phyloP scores from a whole-genome alignment of 345 rosid genomes.

The Arabidopsis arenosa region DNA sequence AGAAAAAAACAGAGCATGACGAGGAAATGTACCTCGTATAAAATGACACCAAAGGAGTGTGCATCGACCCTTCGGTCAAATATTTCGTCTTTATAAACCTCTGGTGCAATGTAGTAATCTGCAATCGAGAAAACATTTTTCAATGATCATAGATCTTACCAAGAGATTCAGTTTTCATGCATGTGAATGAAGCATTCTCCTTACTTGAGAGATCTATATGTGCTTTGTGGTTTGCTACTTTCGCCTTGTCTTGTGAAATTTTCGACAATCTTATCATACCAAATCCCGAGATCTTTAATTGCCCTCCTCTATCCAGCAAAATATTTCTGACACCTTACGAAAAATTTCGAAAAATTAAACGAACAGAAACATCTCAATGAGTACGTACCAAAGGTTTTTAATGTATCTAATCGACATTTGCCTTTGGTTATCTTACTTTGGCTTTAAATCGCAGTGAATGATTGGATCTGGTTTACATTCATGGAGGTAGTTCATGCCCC shows the following conservation, averaged over 20 bases:
- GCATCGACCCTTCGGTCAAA: slow-evolving; percentile 77
- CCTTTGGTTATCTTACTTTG: slow-evolving; percentile 78
- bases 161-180: background rate
- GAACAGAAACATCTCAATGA: slow-evolving; percentile 48
- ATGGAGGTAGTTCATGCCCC: slow-evolving; percentile 85
- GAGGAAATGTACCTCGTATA: slow-evolving; percentile 71
- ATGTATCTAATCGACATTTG: slow-evolving; percentile 43
- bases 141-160: background rate
- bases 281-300: slow-evolving; percentile 79
- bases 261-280: slow-evolving; percentile 68
- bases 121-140: slow-evolving; percentile 35
- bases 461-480: slow-evolving; percentile 92
- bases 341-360: slow-evolving; percentile 70
- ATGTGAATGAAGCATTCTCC: slow-evolving; percentile 41
- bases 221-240: slow-evolving; percentile 54
- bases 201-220: slow-evolving; percentile 61
- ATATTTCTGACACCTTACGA: slow-evolving; percentile 98
- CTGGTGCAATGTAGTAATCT: slow-evolving; percentile 87
- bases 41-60: slow-evolving; percentile 79
- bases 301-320: slow-evolving; percentile 94
- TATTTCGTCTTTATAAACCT: slow-evolving; percentile 64
- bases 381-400: slow-evolving; percentile 32
- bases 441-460: slow-evolving; percentile 87
- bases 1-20: background rate
- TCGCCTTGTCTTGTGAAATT: slow-evolving; percentile 62